phyloP scores from a whole-genome alignment of 106 monocot genomes.

The Phalaenopsis equestris region DNA sequence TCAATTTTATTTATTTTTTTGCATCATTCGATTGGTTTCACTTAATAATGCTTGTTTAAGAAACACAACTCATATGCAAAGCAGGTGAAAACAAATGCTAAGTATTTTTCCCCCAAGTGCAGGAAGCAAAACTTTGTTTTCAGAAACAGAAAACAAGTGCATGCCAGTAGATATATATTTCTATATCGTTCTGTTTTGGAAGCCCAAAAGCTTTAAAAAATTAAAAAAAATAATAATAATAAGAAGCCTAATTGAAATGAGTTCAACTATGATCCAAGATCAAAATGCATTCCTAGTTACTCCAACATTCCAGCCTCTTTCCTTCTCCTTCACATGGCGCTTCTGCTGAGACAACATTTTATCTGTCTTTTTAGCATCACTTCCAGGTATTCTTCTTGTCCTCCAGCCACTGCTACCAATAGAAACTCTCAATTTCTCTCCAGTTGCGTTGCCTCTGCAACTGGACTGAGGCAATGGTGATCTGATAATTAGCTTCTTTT shows the following conservation, averaged over 20 bases:
- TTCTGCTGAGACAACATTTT: conserved; percentile 15
- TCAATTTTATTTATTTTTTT: too few species aligned
- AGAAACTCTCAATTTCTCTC: conserved; percentile 25
- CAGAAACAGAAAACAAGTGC: background rate
- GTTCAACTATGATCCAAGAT: background rate
- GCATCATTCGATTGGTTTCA: too few species aligned
- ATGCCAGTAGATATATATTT: too few species aligned
- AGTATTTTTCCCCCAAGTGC: background rate
- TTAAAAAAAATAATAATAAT: background rate
- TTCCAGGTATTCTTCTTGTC: conserved; percentile 20
- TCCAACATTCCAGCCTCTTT: conserved; percentile 60
- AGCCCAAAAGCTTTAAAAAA: background rate
- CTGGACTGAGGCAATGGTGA: conserved; percentile 40
- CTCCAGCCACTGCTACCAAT: conserved; percentile 18
- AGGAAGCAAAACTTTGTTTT: background rate
- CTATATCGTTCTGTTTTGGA: background rate
- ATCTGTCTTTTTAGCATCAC: conserved; percentile 6
- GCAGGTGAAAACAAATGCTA: background rate
- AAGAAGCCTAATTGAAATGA: background rate
- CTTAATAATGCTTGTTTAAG: background rate
- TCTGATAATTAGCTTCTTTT: conserved; percentile 67
- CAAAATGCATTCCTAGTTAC: conserved; percentile 12
- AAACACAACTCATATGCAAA: background rate
- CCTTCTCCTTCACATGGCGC: conserved; percentile 27
- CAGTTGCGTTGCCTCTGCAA: conserved; percentile 17